Conservation (phyloP, 371 early-diverging fungal genomes). For the Nosema muscidifuracis region DNA sequence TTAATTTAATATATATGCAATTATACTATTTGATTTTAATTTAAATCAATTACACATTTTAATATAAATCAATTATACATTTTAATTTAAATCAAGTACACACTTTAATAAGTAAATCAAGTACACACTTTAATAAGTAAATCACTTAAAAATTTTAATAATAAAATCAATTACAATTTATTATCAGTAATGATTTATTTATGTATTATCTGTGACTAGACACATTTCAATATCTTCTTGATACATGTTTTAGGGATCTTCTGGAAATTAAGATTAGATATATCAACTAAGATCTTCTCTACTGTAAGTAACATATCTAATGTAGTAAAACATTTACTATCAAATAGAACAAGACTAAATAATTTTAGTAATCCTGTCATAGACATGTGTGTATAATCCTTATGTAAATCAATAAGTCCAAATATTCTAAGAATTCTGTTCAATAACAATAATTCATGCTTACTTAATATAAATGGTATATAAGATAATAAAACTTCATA, state of each 20-base stretch:
- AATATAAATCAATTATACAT: too few species aligned
- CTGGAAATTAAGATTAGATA: slow-evolving; percentile 16
- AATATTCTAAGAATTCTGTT: slow-evolving; percentile 12
- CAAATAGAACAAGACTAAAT: slow-evolving; percentile 24
- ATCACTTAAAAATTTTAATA: too few species aligned
- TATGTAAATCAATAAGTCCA: slow-evolving; percentile 4
- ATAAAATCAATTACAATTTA: too few species aligned
- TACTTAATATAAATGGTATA: slow-evolving; percentile 29
- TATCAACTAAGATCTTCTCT: slow-evolving; percentile 15
- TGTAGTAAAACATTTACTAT: slow-evolving; percentile 12
- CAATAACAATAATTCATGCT: slow-evolving; percentile 8
- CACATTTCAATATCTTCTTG: slow-evolving; percentile 9
- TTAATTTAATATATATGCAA: too few species aligned
- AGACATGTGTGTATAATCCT: slow-evolving; percentile 24
- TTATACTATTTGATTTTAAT: too few species aligned
- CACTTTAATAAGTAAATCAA: too few species aligned
- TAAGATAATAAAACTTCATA: slow-evolving; percentile 16
- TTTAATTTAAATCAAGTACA: too few species aligned
- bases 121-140: too few species aligned
- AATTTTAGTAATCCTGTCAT: slow-evolving; percentile 17
- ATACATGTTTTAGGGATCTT: slow-evolving; percentile 15
- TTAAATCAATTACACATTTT: too few species aligned
- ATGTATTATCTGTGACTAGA: slow-evolving; percentile 21
- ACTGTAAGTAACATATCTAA: slow-evolving; percentile 3
- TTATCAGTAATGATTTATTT: too few species aligned